These are phyloP conservation scores for Podila clonocystis DNA, from an alignment of 192 early-diverging fungal genomes.

Conservation along the genomic window DNA sequence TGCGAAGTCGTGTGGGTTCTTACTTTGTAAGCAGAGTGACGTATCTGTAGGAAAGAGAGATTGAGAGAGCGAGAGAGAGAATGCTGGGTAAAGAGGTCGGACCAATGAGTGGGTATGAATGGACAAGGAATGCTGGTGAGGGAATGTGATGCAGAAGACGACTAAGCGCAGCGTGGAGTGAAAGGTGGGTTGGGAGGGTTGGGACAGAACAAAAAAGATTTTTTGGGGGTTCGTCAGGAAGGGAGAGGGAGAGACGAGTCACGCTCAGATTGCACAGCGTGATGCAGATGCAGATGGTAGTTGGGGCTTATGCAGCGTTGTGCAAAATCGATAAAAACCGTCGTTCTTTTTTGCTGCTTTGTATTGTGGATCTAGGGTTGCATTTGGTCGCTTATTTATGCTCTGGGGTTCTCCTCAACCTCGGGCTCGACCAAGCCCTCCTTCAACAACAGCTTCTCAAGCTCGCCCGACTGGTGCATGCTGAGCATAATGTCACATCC, in stretches of 20 bases:
- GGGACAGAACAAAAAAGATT: too few species aligned
- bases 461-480: slow-evolving; percentile 91
- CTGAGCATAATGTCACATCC: slow-evolving; percentile 93
- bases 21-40: too few species aligned
- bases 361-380: too few species aligned
- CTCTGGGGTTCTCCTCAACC: slow-evolving; percentile 44
- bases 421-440: slow-evolving; percentile 69
- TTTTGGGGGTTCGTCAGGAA: too few species aligned
- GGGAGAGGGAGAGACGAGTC: not conserved
- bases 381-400: slow-evolving; percentile 1
- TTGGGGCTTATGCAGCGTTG: too few species aligned
- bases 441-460: slow-evolving; percentile 81
- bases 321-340: too few species aligned
- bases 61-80: not conserved
- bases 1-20: not conserved
- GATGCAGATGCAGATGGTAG: too few species aligned
- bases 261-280: not conserved
- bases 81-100: not conserved
- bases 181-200: too few species aligned
- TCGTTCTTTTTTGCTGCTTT: not conserved
- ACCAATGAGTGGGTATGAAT: too few species aligned
- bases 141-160: too few species aligned
- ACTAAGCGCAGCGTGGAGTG: too few species aligned
- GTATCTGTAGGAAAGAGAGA: not conserved
- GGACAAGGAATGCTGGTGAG: too few species aligned